phyloP scores from a whole-genome alignment of 78 protist species.

The Dictyostelium intermedium region DNA sequence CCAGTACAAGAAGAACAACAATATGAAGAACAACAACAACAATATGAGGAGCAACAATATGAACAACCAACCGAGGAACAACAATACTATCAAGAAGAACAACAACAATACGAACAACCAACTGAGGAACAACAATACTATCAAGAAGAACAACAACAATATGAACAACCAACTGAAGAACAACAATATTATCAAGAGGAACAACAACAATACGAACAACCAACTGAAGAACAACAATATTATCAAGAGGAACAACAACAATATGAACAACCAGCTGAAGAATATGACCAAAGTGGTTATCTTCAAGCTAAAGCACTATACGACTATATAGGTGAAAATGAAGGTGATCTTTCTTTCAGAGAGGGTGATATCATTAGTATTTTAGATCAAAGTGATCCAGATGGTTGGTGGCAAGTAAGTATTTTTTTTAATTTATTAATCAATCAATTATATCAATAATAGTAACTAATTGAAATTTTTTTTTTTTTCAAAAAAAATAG shows the following conservation, averaged over 20 bases:
- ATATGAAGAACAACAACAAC: constrained; percentile 13
- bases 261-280: constrained; percentile 6
- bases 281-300: constrained; percentile 24
- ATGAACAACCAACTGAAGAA: constrained; percentile 39
- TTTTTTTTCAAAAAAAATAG: not conserved
- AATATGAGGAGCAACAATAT: constrained; percentile 28
- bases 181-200: constrained; percentile 25
- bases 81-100: not conserved
- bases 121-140: constrained; percentile 35
- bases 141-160: constrained; percentile 39
- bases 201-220: constrained; percentile 48
- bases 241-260: constrained; percentile 8
- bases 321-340: constrained; percentile 73
- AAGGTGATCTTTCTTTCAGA: constrained; percentile 73
- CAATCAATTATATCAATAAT: not conserved
- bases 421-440: not conserved
- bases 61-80: constrained; percentile 49
- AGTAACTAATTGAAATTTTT: not conserved
- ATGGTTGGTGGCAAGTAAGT: constrained; percentile 81
- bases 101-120: constrained; percentile 15
- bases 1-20: constrained; percentile 12
- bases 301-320: constrained; percentile 55
- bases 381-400: constrained; percentile 73
- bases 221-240: constrained; percentile 21
- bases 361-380: constrained; percentile 70